These are phyloP conservation scores for Acacia acuminata DNA, from an alignment of 306 rosid species.

Conservation along the genomic window DNA sequence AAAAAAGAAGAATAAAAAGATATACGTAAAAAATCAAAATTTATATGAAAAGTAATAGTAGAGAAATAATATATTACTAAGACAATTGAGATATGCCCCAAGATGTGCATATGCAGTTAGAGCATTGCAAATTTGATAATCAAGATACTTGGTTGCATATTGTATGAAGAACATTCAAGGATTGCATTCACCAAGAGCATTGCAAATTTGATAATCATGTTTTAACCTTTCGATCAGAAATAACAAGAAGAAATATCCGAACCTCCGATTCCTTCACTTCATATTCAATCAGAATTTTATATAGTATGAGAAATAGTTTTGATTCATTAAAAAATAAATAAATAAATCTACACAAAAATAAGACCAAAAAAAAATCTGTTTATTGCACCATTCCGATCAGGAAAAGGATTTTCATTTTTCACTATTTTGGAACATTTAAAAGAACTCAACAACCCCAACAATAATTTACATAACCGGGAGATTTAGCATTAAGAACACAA, in stretches of 20 bases:
- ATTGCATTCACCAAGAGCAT: slow-evolving; percentile 2
- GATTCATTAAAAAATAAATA: slow-evolving; percentile 23
- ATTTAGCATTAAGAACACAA: slow-evolving; percentile 7
- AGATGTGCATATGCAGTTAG: slow-evolving; percentile 24
- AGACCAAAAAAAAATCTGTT: neutral
- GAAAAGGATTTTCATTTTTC: neutral
- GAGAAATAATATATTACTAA: slow-evolving; percentile 20
- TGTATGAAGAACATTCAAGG: slow-evolving; percentile 1
- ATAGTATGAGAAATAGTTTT: slow-evolving; percentile 1
- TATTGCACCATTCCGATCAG: neutral
- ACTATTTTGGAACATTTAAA: neutral
- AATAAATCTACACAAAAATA: neutral
- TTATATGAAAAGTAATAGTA: slow-evolving; percentile 32
- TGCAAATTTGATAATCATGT: too few relatives aligned
- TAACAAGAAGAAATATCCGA: too few relatives aligned
- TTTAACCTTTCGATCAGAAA: too few relatives aligned
- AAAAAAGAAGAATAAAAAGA: slow-evolving; percentile 28
- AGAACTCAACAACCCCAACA: slow-evolving; percentile 20
- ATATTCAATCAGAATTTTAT: slow-evolving; percentile 5
- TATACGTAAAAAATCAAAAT: slow-evolving; percentile 15
- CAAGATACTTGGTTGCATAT: neutral
- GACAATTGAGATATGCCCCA: slow-evolving; percentile 21
- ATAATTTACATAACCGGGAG: slow-evolving; percentile 21
- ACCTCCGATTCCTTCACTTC: neutral
- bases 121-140: slow-evolving; percentile 18